A percentile compares a stretch with the other conserved stretches of the same genome.
phyloP scores from a whole-genome alignment of 2,329 filamentous ascomycete genomes.

The Penicillium verrucosum region DNA sequence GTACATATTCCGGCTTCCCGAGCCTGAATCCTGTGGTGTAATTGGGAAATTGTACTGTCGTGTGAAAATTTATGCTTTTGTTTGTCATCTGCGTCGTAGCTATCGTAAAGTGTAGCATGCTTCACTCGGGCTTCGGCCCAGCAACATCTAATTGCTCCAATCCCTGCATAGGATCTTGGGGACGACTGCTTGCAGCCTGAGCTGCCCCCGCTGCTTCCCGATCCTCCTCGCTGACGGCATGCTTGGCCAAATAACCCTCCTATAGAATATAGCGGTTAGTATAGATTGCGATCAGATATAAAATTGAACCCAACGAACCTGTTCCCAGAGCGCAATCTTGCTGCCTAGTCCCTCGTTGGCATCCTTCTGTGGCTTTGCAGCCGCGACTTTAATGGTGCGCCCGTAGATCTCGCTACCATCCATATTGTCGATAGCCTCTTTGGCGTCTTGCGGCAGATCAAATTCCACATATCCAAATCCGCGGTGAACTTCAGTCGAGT shows the following conservation, averaged over 20 bases:
- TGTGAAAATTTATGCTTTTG: slow-evolving; percentile 13
- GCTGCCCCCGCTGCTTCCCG: slow-evolving; percentile 58
- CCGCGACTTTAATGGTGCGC: slow-evolving; percentile 83
- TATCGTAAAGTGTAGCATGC: slow-evolving; percentile 17
- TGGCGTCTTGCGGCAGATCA: slow-evolving; percentile 78
- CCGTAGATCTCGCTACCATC: slow-evolving; percentile 95
- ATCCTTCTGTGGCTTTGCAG: slow-evolving; percentile 88
- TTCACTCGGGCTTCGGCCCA: slow-evolving; percentile 75
- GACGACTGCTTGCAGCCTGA: slow-evolving; percentile 51
- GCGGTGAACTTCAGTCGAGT: slow-evolving; percentile 73
- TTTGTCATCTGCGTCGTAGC: slow-evolving; percentile 21
- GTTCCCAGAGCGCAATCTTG: slow-evolving; percentile 94
- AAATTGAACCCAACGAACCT: slow-evolving; percentile 58
- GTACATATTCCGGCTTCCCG: slow-evolving; percentile 39
- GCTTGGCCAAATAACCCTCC: slow-evolving; percentile 90
- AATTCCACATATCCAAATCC: slow-evolving; percentile 98
- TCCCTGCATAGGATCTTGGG: slow-evolving; percentile 90
- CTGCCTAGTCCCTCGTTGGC: slow-evolving; percentile 83
- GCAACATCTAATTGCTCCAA: slow-evolving; percentile 91
- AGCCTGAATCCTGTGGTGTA: slow-evolving; percentile 24
- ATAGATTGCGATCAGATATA: neutral
- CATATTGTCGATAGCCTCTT: slow-evolving; percentile 98
- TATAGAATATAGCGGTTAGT: slow-evolving; percentile 44
- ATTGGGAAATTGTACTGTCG: slow-evolving; percentile 30
- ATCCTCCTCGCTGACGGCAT: slow-evolving; percentile 81